Evolutionary conservation across 148 eudicot species (phyloP).

Genomic region (Diospyros lotus): DNA sequence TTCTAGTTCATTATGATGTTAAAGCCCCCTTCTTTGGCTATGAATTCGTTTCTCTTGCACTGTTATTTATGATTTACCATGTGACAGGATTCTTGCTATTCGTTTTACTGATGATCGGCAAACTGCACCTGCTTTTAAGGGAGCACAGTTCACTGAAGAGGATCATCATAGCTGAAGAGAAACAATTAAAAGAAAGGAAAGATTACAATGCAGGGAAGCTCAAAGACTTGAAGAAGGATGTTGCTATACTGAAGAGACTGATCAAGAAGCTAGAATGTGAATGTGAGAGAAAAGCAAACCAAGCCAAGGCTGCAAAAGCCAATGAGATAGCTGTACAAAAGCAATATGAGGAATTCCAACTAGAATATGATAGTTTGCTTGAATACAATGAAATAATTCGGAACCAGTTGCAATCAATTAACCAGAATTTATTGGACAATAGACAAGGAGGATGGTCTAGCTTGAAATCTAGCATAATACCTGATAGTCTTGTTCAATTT

Average conservation of each 20-base stretch:
- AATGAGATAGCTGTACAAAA: conserved; percentile 35
- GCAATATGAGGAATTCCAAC: conserved; percentile 44
- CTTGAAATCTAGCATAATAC: not conserved
- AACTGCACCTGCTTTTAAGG: conserved; percentile 42
- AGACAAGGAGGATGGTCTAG: not conserved
- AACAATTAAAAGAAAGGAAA: conserved; percentile 38
- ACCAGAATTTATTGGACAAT: not conserved
- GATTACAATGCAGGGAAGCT: conserved; percentile 19
- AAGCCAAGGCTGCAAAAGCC: conserved; percentile 31
- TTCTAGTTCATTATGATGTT: not conserved
- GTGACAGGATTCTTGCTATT: conserved; percentile 44
- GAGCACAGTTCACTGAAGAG: conserved; percentile 39
- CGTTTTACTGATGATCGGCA: conserved; percentile 48
- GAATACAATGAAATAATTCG: conserved; percentile 49
- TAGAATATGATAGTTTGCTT: conserved; percentile 43
- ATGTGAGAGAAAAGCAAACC: conserved; percentile 32
- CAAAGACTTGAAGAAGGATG: conserved; percentile 30
- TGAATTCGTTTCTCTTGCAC: not conserved
- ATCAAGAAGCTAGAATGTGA: conserved; percentile 38
- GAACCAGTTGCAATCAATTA: conserved; percentile 13
- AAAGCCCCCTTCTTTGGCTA: not conserved
- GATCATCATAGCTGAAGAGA: conserved; percentile 42
- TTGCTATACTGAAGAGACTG: conserved; percentile 26
- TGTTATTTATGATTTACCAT: not conserved
- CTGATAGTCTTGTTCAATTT: not conserved